phyloP scores from a whole-genome alignment of 768 basidiomycete species.

The Pleurotus citrinopileatus region DNA sequence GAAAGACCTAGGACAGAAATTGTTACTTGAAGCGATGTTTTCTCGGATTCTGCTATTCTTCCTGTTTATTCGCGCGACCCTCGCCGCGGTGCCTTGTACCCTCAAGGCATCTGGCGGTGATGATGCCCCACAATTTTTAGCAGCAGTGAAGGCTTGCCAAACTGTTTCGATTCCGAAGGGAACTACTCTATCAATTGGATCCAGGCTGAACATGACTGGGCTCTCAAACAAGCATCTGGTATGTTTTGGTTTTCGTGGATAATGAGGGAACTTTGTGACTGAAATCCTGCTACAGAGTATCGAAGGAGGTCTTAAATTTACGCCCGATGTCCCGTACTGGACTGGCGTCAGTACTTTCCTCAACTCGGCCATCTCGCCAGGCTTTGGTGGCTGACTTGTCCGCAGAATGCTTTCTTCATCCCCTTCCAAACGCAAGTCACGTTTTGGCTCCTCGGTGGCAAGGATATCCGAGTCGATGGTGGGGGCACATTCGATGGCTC shows the following conservation, averaged over 20 bases:
- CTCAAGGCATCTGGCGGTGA: conserved; percentile 44
- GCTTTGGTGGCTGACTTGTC: background rate
- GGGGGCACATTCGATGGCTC: conserved; percentile 65
- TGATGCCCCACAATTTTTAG: conserved; percentile 46
- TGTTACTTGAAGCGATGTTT: background rate
- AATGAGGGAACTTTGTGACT: background rate
- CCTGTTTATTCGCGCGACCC: background rate
- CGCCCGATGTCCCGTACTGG: conserved; percentile 52
- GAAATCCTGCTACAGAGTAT: conserved; percentile 30
- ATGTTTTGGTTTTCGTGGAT: conserved; percentile 11
- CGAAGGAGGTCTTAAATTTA: conserved; percentile 49
- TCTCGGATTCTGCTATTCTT: background rate
- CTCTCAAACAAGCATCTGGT: conserved; percentile 49
- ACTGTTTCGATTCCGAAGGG: conserved; percentile 41
- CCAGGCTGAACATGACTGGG: conserved; percentile 53
- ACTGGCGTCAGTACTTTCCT: conserved; percentile 32
- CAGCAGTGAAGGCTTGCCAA: conserved; percentile 37
- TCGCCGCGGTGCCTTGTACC: conserved; percentile 30
- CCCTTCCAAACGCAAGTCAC: conserved; percentile 52
- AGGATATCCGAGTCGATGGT: conserved; percentile 46
- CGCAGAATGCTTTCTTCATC: conserved; percentile 48
- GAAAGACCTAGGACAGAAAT: background rate
- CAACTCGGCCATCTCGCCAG: background rate
- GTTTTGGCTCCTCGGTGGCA: conserved; percentile 55
- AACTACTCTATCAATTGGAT: conserved; percentile 49